Conservation (phyloP, 2,329 filamentous ascomycete species). For the Aspergillus pseudotamarii region DNA sequence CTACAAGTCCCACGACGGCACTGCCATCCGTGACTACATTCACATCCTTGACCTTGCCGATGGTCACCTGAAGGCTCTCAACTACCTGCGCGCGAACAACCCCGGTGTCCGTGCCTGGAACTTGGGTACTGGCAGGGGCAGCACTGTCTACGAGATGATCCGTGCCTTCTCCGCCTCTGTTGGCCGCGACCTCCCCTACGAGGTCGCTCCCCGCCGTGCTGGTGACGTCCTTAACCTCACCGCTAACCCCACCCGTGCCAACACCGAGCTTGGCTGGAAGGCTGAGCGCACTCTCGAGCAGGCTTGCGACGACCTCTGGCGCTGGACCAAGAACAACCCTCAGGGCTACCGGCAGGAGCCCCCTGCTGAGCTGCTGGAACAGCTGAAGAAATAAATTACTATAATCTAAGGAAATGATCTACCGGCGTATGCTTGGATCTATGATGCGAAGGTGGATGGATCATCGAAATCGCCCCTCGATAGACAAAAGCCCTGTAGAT, state of each 20-base stretch:
- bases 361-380: constrained; percentile 76
- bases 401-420: constrained; percentile 1
- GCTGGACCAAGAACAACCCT: constrained; percentile 96
- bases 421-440: neutral
- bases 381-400: constrained; percentile 40
- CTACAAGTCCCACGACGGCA: constrained; percentile 64
- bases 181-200: constrained; percentile 81
- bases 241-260: constrained; percentile 84
- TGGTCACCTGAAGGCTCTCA: constrained; percentile 69
- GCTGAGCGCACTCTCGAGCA: constrained; percentile 88
- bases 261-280: constrained; percentile 89
- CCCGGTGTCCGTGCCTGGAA: constrained; percentile 97
- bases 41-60: constrained; percentile 54
- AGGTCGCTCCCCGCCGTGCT: constrained; percentile 77
- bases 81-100: constrained; percentile 54
- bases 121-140: constrained; percentile 88
- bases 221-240: constrained; percentile 96
- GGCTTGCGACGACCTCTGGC: constrained; percentile 92
- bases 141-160: constrained; percentile 97
- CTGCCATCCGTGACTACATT: constrained; percentile 75
- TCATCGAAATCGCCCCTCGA: constrained; percentile 3
- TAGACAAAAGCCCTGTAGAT: constrained; percentile 24
- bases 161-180: constrained; percentile 88
- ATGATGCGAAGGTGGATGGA: neutral
- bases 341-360: constrained; percentile 91